Percentiles rank a stretch among this genome's conserved stretches.
These are phyloP conservation scores for Colletotrichum ledebouriae DNA, from an alignment of 2,329 filamentous ascomycete species.

Conservation along the genomic window DNA sequence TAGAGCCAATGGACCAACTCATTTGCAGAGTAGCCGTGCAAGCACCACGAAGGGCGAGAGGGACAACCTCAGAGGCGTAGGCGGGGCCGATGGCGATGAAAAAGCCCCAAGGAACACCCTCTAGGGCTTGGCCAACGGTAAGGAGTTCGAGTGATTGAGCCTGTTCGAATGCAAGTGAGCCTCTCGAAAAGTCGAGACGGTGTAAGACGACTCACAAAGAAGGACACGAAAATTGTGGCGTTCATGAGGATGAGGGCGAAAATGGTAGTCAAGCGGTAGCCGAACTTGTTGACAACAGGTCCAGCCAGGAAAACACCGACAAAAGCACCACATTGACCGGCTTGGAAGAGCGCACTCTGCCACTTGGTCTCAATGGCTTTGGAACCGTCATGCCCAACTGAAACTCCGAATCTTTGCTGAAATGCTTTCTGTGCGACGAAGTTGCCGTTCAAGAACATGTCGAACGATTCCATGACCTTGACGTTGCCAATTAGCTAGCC, in stretches of 20 bases:
- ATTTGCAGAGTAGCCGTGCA: constrained; percentile 73
- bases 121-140: constrained; percentile 67
- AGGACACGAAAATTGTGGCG: constrained; percentile 62
- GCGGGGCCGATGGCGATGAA: constrained; percentile 74
- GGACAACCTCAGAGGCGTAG: constrained; percentile 72
- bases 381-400: constrained; percentile 12
- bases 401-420: constrained; percentile 54
- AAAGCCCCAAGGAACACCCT: constrained; percentile 73
- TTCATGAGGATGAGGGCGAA: constrained; percentile 48
- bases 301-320: constrained; percentile 54
- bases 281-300: constrained; percentile 53
- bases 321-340: constrained; percentile 53
- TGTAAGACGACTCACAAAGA: constrained; percentile 56
- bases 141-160: constrained; percentile 56
- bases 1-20: constrained; percentile 73
- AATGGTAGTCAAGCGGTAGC: constrained; percentile 55
- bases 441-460: constrained; percentile 62
- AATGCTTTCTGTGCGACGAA: constrained; percentile 60
- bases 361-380: constrained; percentile 56
- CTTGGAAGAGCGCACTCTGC: constrained; percentile 54
- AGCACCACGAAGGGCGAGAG: constrained; percentile 67
- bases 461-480: constrained; percentile 65
- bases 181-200: background rate
- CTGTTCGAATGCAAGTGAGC: constrained; percentile 46
- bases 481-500: background rate